Evolutionary conservation across 306 rosid species (phyloP).

Genomic region (Begonia fuchsioides): DNA sequence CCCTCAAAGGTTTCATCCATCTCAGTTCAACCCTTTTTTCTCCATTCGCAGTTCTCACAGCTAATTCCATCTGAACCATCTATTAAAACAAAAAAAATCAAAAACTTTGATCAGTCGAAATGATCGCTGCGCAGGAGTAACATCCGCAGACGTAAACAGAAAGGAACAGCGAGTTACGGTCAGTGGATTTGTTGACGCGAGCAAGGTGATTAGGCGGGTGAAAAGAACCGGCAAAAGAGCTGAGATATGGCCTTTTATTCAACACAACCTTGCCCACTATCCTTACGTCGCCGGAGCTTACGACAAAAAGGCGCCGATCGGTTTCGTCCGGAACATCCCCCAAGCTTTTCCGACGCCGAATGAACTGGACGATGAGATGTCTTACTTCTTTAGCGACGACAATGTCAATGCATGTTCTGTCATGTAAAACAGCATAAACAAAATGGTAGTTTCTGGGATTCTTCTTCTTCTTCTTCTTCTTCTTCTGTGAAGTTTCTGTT

Average conservation of each 20-base stretch:
- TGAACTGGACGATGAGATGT: slow-evolving; percentile 33
- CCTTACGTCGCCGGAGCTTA: slow-evolving; percentile 55
- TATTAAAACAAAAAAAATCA: not conserved
- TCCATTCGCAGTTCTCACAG: not conserved
- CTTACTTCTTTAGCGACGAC: too few relatives aligned
- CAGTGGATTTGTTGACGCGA: slow-evolving; percentile 67
- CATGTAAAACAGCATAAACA: too few relatives aligned
- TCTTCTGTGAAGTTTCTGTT: too few relatives aligned
- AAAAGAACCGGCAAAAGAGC: slow-evolving; percentile 61
- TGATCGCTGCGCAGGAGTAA: slow-evolving; percentile 34
- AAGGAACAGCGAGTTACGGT: slow-evolving; percentile 62
- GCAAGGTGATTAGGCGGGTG: slow-evolving; percentile 60
- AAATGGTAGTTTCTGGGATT: too few relatives aligned
- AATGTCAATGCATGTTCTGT: too few relatives aligned
- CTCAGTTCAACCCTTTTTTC: not conserved
- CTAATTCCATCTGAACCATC: not conserved
- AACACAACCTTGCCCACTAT: too few relatives aligned
- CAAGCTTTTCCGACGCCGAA: slow-evolving; percentile 37
- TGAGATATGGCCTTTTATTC: slow-evolving; percentile 85
- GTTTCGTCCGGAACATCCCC: too few relatives aligned
- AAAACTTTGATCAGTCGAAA: not conserved
- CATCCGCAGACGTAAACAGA: slow-evolving; percentile 67
- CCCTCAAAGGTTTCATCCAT: too few relatives aligned
- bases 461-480: too few relatives aligned
- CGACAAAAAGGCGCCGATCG: slow-evolving; percentile 72